These are phyloP conservation scores for Jacaranda copaia DNA, from an alignment of 257 asterid genomes.

Conservation along the genomic window DNA sequence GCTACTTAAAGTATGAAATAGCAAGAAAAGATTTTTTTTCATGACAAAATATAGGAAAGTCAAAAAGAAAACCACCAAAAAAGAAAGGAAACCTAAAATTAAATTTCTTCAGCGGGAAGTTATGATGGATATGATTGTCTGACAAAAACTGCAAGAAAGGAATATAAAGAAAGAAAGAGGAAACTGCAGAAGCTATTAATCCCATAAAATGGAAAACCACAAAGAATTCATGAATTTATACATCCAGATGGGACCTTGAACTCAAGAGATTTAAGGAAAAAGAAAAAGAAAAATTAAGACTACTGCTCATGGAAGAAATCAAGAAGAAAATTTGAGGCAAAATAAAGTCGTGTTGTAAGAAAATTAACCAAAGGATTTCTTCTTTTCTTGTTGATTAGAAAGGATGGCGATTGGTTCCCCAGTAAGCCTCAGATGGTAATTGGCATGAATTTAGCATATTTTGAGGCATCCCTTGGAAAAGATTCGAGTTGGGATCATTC, in stretches of 20 bases:
- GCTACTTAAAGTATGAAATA: no score
- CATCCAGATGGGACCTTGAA: conserved; percentile 48
- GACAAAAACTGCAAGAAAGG: neutral
- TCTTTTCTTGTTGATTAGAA: conserved; percentile 39
- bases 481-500: conserved; percentile 43
- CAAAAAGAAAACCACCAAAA: no score
- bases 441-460: conserved; percentile 73
- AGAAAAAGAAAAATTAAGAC: neutral
- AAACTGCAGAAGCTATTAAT: conserved; percentile 13
- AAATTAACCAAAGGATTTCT: conserved; percentile 28
- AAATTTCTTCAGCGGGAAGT: no score
- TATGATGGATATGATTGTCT: neutral
- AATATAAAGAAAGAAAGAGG: neutral
- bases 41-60: no score
- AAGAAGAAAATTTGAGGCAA: conserved; percentile 34
- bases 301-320: conserved; percentile 21
- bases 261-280: conserved; percentile 16
- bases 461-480: conserved; percentile 55
- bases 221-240: conserved; percentile 56
- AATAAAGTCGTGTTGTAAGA: conserved; percentile 15
- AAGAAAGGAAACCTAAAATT: neutral
- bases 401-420: conserved; percentile 82
- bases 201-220: conserved; percentile 34
- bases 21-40: no score
- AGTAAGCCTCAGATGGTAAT: conserved; percentile 76